Base-by-base conservation (phyloP, 1,284 basidiomycete species). In the Boletus nobilissimus region DNA sequence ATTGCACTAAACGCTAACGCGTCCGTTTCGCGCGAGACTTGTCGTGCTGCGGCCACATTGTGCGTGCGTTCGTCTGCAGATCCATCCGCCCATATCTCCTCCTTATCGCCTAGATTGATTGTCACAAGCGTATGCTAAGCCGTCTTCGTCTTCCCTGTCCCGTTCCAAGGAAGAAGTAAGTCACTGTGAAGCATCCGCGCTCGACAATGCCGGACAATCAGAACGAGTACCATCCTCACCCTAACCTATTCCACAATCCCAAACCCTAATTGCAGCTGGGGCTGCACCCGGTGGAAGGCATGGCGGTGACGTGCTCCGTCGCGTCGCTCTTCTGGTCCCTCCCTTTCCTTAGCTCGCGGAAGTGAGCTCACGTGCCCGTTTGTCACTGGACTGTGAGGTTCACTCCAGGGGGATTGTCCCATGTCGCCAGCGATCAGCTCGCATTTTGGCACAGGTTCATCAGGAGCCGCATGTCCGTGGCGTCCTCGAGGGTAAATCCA, bases 31-130 rank as follows among this genome's bases (percentile, higher is more conserved):
- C 90, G 89, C 18, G 90, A 89, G 5, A 95, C 88, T 83, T 94
- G 93, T 29, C 92, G 89, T 8, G 93, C 93, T 34, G 92, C 94
- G 18, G 93, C 93, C 5, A 90, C 91, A 80, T 93, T 91, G 40
- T 90, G 87, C 14, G 88, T 87, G 3, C 84, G 79, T 77, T 89
- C 88, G 29, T 89, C 88, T 1, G 81, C 80, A 5, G 68, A 79
- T 69, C 83, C 83, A 9, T 76, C 77, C 26, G 74, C 80, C 32
- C 63, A 71, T 40, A 34, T 40, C 19, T 82, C 80, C 3, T 80
- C 75, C 11, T n/a, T 29, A 29, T 81, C 78, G 54, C 66, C 78
- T 38, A 36, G 68, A 75, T 29, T 16, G 70, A 26, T 70, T 75
- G 46, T 81, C 79, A 83, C 51, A 78, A 39, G 84, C 84, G 83